Evolutionary conservation across 1,139 yeast species (phyloP).

Genomic region (Geotrichum cucujoidarum): DNA sequence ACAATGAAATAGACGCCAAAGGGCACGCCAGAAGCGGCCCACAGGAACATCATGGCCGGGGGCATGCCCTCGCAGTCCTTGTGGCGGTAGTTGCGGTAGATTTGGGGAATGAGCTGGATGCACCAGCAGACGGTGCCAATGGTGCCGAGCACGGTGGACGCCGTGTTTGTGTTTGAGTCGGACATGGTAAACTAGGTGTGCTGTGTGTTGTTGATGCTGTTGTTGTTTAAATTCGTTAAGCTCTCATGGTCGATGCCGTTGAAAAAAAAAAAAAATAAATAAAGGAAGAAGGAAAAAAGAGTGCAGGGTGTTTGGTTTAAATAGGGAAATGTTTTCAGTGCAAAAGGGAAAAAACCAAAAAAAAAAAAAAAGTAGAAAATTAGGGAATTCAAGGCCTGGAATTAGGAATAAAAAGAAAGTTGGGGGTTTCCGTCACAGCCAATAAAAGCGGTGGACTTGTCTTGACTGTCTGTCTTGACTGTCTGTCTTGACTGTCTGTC

Average conservation of each 20-base stretch:
- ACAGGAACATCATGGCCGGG: constrained; percentile 73
- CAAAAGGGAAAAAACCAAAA: neutral
- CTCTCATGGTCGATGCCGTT: constrained; percentile 6
- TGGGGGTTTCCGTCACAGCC: too few species aligned
- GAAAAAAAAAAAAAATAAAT: neutral
- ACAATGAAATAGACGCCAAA: constrained; percentile 76
- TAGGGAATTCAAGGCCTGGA: too few species aligned
- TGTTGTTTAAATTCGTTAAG: too few species aligned
- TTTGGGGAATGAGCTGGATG: constrained; percentile 81
- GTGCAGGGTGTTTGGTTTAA: neutral
- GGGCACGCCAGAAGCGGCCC: constrained; percentile 82
- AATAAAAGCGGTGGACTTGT: too few species aligned
- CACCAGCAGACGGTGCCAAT: constrained; percentile 91
- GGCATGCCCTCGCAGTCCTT: constrained; percentile 85
- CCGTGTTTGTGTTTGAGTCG: too few species aligned
- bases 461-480: too few species aligned
- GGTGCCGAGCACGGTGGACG: constrained; percentile 79
- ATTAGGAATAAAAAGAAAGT: too few species aligned
- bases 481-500: too few species aligned
- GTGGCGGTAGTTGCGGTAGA: constrained; percentile 61
- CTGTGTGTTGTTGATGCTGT: neutral
- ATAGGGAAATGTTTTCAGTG: neutral
- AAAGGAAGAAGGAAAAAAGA: neutral
- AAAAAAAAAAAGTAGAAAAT: too few species aligned
- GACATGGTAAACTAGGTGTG: too few species aligned